Percentiles rank a stretch among this genome's conserved stretches.
Conservation (phyloP, 140 eudicot species). For the Anethum foeniculum region DNA sequence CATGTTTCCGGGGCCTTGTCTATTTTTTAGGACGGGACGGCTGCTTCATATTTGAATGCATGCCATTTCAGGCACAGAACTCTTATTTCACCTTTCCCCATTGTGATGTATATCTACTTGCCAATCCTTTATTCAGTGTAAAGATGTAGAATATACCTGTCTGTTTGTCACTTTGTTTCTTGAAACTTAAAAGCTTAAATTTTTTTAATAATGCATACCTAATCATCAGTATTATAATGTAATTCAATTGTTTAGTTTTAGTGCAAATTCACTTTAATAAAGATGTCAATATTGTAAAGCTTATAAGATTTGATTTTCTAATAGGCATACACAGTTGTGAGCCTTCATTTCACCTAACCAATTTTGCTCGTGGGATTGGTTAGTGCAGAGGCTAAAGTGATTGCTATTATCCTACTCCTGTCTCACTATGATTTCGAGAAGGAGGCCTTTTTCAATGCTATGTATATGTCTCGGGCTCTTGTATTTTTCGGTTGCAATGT, state of each 20-base stretch:
- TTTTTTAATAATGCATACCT: background rate
- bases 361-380: constrained; percentile 12
- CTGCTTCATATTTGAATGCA: constrained; percentile 11
- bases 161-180: background rate
- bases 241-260: background rate
- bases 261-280: background rate
- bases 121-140: background rate
- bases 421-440: constrained; percentile 36
- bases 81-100: background rate
- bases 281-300: background rate
- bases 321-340: background rate
- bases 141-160: background rate
- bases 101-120: background rate
- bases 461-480: constrained; percentile 17
- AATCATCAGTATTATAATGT: background rate
- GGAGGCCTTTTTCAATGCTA: constrained; percentile 17
- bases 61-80: constrained; percentile 19
- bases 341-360: constrained; percentile 17
- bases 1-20: background rate
- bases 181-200: background rate
- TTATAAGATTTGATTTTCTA: background rate
- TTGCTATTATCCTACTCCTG: constrained; percentile 16
- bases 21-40: background rate
- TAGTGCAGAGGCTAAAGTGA: constrained; percentile 28
- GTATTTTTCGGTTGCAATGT: constrained; percentile 17